These are phyloP conservation scores for Pestalotiopsis sp. DNA, from an alignment of 2,329 filamentous ascomycete genomes.

Conservation along the genomic window DNA sequence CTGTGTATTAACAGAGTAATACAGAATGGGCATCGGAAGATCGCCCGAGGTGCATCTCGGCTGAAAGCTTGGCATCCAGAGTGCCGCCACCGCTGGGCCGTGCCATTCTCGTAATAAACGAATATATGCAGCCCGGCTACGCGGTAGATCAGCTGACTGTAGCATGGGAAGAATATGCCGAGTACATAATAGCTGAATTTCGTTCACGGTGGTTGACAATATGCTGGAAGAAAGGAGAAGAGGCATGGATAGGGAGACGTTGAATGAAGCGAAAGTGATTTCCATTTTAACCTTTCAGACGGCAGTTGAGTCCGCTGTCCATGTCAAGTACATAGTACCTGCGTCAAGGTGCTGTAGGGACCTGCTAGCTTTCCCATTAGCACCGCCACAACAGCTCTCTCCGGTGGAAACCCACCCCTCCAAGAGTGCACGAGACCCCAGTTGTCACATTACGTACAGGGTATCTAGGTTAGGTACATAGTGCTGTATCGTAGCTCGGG, in stretches of 20 bases:
- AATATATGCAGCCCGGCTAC: neutral
- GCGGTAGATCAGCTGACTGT: neutral
- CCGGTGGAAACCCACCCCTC: neutral
- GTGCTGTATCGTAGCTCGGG: neutral
- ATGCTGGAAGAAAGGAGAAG: neutral
- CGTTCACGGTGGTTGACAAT: neutral
- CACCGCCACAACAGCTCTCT: neutral
- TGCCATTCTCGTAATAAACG: neutral
- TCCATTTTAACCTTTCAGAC: neutral
- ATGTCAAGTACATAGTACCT: neutral
- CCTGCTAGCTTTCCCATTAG: neutral
- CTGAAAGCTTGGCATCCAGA: neutral
- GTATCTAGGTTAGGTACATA: neutral
- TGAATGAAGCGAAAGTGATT: neutral
- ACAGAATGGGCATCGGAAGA: neutral
- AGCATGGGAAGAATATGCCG: neutral
- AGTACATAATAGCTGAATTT: neutral
- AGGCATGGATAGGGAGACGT: neutral
- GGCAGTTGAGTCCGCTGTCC: neutral
- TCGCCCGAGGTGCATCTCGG: neutral
- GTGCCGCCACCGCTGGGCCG: neutral
- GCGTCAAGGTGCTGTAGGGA: neutral
- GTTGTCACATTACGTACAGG: neutral
- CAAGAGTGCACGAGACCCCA: neutral
- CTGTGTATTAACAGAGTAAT: neutral